Evolutionary conservation across 2,329 filamentous ascomycete genomes (phyloP), one percentile per base, ranked within the genome.

Genomic region (Gnomoniopsis sp.): DNA sequence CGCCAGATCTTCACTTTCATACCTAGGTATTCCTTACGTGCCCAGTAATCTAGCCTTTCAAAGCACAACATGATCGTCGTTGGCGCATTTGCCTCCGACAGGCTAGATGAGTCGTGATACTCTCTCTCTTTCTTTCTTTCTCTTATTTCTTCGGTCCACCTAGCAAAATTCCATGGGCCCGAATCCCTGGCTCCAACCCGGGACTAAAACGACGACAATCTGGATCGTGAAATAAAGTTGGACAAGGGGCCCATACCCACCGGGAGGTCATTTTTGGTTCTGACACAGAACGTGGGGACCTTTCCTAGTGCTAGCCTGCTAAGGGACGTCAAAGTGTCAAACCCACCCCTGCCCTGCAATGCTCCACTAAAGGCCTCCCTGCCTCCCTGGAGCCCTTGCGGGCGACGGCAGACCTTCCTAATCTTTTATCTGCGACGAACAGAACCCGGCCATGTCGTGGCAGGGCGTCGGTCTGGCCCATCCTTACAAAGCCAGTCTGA

Each of bases 241-340:
- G 38, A 2, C 55, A 54, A 30, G 55, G 58, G 49, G 17, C 49
- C 58, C 54, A 26, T 22, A 12, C 22, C 49, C 36, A 4, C 26
- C 30, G 34, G 47, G n/a, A 49, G 49, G 55, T 58, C 53, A 4
- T 8, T 30, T 30, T 58, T 60, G 50, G 47, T 38, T 53, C 57
- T 47, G 55, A 60, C 50, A 51, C 46, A 51, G 46, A 17, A 58
- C 55, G 46, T 58, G 54, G 50, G 46, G 50, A 54, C 44, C 43
- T 34, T 38, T n/a, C n/a, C 58, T 44, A 4, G 26, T 8, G 26
- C 26, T 30, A 30, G 8, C 33, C 8, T 12, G 21, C 26, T 58
- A 49, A n/a, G 51, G 41, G 51, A 55, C 47, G 30, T 60, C 46
- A 36, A 47, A 26, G 55, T 54, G 47, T 58, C 55, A 58, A 54